Conservation (phyloP, 768 basidiomycete genomes). For the Auriculariales sp. region DNA sequence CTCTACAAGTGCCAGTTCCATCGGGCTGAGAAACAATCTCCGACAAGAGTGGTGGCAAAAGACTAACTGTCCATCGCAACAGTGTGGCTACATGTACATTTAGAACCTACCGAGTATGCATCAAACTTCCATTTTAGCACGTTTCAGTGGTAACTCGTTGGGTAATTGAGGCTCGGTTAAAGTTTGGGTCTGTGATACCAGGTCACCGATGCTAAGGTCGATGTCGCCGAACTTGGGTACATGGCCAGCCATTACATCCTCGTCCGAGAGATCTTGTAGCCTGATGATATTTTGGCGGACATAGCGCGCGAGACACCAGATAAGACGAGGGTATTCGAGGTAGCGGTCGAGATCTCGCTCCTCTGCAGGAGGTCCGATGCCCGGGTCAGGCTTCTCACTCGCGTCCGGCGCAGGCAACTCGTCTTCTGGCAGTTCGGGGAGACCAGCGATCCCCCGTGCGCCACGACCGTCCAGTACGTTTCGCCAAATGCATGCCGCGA, state of each 20-base stretch:
- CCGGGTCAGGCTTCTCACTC: constrained; percentile 42
- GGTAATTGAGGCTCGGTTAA: no score
- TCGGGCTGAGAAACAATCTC: no score
- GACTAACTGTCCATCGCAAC: no score
- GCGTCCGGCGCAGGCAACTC: constrained; percentile 22
- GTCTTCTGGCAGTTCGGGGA: constrained; percentile 9
- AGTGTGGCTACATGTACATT: no score
- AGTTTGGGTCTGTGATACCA: no score
- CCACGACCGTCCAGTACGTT: constrained; percentile 81
- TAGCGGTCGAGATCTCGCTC: constrained; percentile 33
- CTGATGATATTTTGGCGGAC: constrained; percentile 57
- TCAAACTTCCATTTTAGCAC: no score
- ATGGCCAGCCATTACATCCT: constrained; percentile 14
- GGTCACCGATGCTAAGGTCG: neutral
- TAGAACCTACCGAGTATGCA: no score
- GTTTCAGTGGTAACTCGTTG: no score
- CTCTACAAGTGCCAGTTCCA: no score
- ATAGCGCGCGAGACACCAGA: constrained; percentile 57
- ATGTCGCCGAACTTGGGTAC: neutral
- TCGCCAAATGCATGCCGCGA: constrained; percentile 83
- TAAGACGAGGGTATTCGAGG: constrained; percentile 56
- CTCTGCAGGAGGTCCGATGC: constrained; percentile 36
- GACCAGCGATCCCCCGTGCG: constrained; percentile 47
- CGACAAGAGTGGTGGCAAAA: no score
- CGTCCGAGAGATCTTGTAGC: constrained; percentile 42